Evolutionary conservation across 2,329 filamentous ascomycete genomes (phyloP).

Genomic region (Cladosporium sp.): DNA sequence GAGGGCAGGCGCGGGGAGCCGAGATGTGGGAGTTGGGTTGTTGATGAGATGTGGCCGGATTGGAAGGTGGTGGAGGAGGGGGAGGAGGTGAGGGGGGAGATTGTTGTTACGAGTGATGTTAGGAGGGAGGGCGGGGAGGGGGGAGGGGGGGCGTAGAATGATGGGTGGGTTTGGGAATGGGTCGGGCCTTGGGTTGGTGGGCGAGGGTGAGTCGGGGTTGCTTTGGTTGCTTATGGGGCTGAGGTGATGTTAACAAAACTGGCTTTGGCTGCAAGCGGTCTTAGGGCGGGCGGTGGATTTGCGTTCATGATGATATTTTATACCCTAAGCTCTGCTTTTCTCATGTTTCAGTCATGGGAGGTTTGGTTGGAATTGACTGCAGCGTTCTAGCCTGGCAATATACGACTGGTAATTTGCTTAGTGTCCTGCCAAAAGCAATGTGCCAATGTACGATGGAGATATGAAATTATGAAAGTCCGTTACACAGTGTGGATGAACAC

Average conservation of each 20-base stretch:
- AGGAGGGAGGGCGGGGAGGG: background rate
- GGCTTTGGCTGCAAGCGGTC: background rate
- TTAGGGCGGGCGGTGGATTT: too few species aligned
- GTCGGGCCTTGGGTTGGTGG: background rate
- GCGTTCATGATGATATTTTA: too few species aligned
- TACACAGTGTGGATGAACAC: too few species aligned
- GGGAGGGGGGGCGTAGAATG: constrained; percentile 5
- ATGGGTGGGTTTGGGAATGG: constrained; percentile 4
- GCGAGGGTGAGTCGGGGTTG: background rate
- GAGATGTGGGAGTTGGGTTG: constrained; percentile 24
- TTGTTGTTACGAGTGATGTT: background rate
- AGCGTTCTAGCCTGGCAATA: too few species aligned
- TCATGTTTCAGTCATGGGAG: too few species aligned
- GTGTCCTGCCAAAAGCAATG: too few species aligned
- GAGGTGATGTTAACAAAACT: background rate
- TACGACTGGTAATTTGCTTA: too few species aligned
- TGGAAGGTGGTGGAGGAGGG: constrained; percentile 17
- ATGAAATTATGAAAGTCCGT: too few species aligned
- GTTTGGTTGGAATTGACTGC: too few species aligned
- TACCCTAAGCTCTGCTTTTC: too few species aligned
- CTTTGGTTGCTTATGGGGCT: too few species aligned
- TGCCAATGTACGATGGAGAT: too few species aligned
- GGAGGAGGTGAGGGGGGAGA: background rate
- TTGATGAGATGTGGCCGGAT: constrained; percentile 27
- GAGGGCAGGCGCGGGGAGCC: constrained; percentile 23